Percentiles rank a stretch among this genome's conserved stretches.
Conservation (phyloP, 306 rosid species). For the Cicer judaicum region DNA sequence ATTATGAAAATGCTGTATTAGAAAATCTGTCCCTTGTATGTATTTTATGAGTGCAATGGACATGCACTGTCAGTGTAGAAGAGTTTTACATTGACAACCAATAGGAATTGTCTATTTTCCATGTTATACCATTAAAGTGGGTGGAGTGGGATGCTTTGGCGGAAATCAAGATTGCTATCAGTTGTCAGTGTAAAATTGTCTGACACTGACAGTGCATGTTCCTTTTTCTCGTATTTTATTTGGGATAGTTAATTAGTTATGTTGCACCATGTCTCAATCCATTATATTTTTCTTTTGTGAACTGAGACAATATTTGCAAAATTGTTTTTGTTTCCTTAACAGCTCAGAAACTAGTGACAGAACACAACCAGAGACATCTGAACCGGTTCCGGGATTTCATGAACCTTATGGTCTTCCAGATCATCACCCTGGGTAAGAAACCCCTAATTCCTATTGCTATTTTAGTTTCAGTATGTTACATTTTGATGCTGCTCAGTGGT, state of each 20-base stretch:
- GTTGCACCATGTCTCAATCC: background rate
- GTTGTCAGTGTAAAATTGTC: too few species aligned
- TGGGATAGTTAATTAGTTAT: conserved; percentile 3
- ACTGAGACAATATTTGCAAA: background rate
- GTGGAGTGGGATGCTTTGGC: too few species aligned
- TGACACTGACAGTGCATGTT: too few species aligned
- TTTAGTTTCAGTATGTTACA: conserved; percentile 3
- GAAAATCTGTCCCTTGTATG: conserved; percentile 4
- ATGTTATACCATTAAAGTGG: too few species aligned
- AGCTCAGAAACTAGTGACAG: conserved; percentile 59
- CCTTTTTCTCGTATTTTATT: background rate
- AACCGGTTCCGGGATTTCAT: conserved; percentile 50
- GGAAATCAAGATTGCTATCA: too few species aligned
- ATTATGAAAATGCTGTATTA: background rate
- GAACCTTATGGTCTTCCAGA: conserved; percentile 51
- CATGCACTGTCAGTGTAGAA: too few species aligned
- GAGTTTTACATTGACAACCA: too few species aligned
- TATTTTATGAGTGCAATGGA: too few species aligned
- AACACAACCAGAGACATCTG: conserved; percentile 44
- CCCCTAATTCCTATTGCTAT: conserved; percentile 24
- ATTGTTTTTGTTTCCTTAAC: conserved; percentile 37
- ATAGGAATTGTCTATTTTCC: too few species aligned
- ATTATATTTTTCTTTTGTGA: conserved; percentile 15
- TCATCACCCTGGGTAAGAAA: conserved; percentile 60
- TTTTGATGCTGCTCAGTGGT: background rate